A percentile compares a stretch with the other conserved stretches of the same genome.
Conservation (phyloP, 2,329 filamentous ascomycete genomes). For the Hansfordia pulvinata region DNA sequence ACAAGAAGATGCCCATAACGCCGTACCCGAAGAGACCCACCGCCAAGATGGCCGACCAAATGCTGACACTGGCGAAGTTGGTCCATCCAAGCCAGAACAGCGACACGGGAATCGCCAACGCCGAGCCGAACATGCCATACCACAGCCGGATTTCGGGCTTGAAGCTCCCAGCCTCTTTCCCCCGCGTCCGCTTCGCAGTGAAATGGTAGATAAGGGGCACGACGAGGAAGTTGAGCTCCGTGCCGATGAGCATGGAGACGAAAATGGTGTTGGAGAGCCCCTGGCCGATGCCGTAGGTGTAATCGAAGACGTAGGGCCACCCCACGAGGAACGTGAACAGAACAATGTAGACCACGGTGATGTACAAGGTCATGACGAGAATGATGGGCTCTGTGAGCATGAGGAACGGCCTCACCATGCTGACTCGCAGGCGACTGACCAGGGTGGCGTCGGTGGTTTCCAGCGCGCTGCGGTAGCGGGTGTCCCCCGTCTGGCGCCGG, state of each 20-base stretch:
- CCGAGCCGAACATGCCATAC: constrained; percentile 27
- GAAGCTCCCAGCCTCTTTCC: constrained; percentile 26
- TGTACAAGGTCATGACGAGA: constrained; percentile 31
- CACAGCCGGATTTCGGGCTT: constrained; percentile 24
- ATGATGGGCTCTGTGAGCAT: constrained; percentile 24
- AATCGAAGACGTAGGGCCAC: constrained; percentile 32
- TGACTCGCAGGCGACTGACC: constrained; percentile 35
- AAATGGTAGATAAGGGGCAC: constrained; percentile 19
- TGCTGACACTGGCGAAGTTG: constrained; percentile 22
- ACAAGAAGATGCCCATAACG: constrained; percentile 24
- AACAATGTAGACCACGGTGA: constrained; percentile 36
- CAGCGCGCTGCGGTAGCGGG: constrained; percentile 48
- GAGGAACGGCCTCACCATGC: constrained; percentile 26
- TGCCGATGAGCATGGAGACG: constrained; percentile 27
- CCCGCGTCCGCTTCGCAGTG: constrained; percentile 8
- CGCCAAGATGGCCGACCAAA: constrained; percentile 29
- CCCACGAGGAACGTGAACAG: constrained; percentile 40
- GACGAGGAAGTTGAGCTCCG: constrained; percentile 17
- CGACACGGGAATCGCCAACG: constrained; percentile 24
- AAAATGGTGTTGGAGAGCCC: constrained; percentile 29
- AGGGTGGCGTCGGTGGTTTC: constrained; percentile 37
- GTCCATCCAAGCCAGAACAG: constrained; percentile 40
- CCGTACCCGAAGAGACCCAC: constrained; percentile 28
- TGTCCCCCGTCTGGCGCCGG: constrained; percentile 46
- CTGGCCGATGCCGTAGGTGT: constrained; percentile 24